Base-by-base conservation (phyloP, 2,329 filamentous ascomycete species). In the Pseudocercospora fuligena region DNA sequence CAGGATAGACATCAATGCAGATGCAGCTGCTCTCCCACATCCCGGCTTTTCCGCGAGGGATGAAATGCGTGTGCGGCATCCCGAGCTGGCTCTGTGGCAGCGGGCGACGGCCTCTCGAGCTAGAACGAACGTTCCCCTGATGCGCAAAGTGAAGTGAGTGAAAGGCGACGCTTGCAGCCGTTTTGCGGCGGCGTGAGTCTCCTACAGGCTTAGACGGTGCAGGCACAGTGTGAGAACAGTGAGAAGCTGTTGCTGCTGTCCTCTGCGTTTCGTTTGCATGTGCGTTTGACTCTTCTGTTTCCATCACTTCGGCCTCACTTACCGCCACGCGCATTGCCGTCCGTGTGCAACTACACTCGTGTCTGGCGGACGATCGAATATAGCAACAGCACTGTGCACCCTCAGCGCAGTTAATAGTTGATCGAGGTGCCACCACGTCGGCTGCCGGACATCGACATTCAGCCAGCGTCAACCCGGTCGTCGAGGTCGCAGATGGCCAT, bases 401-500 rank as follows among this genome's bases (percentile, higher is more conserved):
- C 33, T 12, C 33, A 36, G 33, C 33, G 9, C 33, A 36, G 33
- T 36, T 36, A 36, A 36, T 36, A 40, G 36, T 40, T 36, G 33
- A 36, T 36, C 33, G 33, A 36, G 33, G 33, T 36, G 33, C 12
- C 33, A 40, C 14, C 36, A 40, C 36, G 12, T 40, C 36, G 36
- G 5, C 33, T 36, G 46, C 7, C 46, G 14, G 46, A 47, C 46
- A 47, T 47, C 46, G 46, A 47, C n/a, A 21, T 21, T 16, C 47
- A 21, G 47, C 47, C 47, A 25, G 47, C 47, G 16, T 12, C 21
- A 29, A 14, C 21, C 25, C 51, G 51, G 12, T 27, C 51, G 40
- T 43, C 40, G n/a, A 43, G 14, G 6, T 58, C 31, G 56, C 56
- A 40, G 56, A 58, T 43, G 56, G 56, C 56, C 56, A 43, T 58